Evolutionary conservation across 257 asterid genomes (phyloP), one percentile per base, ranked within the genome.

Genomic region (Solanum chilense): DNA sequence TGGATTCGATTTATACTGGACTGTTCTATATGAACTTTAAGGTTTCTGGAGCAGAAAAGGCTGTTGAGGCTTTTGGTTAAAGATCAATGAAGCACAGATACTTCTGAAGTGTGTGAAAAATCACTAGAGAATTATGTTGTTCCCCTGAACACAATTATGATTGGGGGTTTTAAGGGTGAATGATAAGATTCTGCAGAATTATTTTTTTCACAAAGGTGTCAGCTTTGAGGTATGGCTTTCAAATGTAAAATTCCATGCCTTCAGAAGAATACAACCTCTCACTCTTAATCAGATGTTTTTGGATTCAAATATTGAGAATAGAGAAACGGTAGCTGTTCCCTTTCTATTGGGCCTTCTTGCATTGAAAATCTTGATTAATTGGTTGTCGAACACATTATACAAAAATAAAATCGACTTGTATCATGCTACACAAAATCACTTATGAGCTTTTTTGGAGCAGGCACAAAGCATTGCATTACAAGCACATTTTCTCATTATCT

Each of bases 1-100:
- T 12, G 86, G 90, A 29, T 94, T 94, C 86, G 95, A 92, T 89
- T 66, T 91, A 85, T 97, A 91, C 76, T 94, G 98, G 98, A 52
- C 60, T 52, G 60, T 16, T 52, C 60, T 52, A 52, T 93, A 92
- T 58, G 98, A 94, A 76, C 84, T 87, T 91, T 0, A 49, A 92
- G 86, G 84, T 87, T 77, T 64, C 87, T 25, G 77, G 89, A 27
- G 39, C 39, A 35, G 39, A 64, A 12, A 91, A 87, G 56, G 94
- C 93, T 33, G 92, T 94, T 71, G 98, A 93, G 90, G 84, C 94
- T 4, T 95, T 97, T 88, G 95, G 92, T 60, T 60, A 94, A 25
- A 25, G 73, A 25, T 2, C 6, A n/a, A 58, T 58, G 71, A 64
- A 64, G 71, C 71, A 62, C 31, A 62, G 31, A 7, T 7, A n/a